These are phyloP conservation scores for Cyclotella atomus DNA, from an alignment of 108 stramenopile species.

Conservation along the genomic window DNA sequence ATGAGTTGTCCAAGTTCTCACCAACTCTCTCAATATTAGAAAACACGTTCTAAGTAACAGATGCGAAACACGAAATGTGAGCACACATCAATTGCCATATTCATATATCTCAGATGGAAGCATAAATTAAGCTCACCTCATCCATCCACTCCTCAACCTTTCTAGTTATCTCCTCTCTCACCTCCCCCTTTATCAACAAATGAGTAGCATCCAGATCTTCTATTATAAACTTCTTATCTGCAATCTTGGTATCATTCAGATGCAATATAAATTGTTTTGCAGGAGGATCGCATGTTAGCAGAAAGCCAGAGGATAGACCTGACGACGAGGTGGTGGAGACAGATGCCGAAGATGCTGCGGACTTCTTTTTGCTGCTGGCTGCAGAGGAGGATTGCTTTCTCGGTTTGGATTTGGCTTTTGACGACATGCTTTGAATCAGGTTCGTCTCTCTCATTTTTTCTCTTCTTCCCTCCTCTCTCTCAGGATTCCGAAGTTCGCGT, in stretches of 20 bases:
- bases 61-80: conserved; percentile 4
- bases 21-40: conserved; percentile 46
- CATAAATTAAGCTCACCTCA: too few relatives aligned
- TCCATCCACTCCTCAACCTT: conserved; percentile 87
- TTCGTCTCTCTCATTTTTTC: not conserved
- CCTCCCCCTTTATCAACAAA: conserved; percentile 69
- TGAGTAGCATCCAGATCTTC: conserved; percentile 87
- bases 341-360: conserved; percentile 4
- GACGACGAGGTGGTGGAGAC: not conserved
- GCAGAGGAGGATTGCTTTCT: conserved; percentile 3
- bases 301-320: conserved; percentile 67
- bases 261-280: conserved; percentile 81
- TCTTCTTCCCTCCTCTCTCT: too few relatives aligned
- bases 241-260: conserved; percentile 67
- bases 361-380: conserved; percentile 4
- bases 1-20: conserved; percentile 55
- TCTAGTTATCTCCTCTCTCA: conserved; percentile 68
- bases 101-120: too few relatives aligned
- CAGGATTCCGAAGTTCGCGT: too few relatives aligned
- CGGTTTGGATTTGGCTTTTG: conserved; percentile 24
- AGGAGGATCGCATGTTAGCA: conserved; percentile 84
- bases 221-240: conserved; percentile 83
- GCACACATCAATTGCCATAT: too few relatives aligned
- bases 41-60: conserved; percentile 41
- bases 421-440: conserved; percentile 1